These are phyloP conservation scores for Tulasnella sp. DNA, from an alignment of 768 basidiomycete genomes.

Conservation along the genomic window DNA sequence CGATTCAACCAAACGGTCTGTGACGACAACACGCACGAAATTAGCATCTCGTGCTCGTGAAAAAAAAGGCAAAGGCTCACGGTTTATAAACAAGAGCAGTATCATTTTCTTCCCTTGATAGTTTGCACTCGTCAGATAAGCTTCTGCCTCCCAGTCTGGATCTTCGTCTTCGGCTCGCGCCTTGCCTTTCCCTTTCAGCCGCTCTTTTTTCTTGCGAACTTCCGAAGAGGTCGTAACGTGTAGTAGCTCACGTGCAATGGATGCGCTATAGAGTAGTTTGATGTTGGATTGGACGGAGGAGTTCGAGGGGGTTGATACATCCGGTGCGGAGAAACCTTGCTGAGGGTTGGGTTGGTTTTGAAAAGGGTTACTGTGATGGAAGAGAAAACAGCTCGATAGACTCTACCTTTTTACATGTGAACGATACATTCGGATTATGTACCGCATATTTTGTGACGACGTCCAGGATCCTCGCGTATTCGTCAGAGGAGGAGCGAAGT, in stretches of 20 bases:
- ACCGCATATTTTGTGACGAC: slow-evolving; percentile 89
- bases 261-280: slow-evolving; percentile 68
- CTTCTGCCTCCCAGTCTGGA: slow-evolving; percentile 63
- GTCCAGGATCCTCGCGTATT: slow-evolving; percentile 84
- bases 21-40: neutral
- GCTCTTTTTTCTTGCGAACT: neutral
- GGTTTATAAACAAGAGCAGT: slow-evolving; percentile 90
- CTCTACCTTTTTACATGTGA: slow-evolving; percentile 83
- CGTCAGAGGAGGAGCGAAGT: slow-evolving; percentile 76
- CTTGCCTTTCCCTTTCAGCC: slow-evolving; percentile 26
- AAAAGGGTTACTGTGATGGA: slow-evolving; percentile 13
- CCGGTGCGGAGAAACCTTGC: slow-evolving; percentile 66
- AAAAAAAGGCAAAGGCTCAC: slow-evolving; percentile 40
- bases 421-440: slow-evolving; percentile 83
- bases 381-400: neutral
- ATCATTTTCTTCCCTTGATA: slow-evolving; percentile 81
- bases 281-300: slow-evolving; percentile 65
- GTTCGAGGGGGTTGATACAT: slow-evolving; percentile 68
- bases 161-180: slow-evolving; percentile 32
- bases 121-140: slow-evolving; percentile 77
- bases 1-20: slow-evolving; percentile 91
- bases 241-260: slow-evolving; percentile 67
- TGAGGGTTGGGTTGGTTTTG: slow-evolving; percentile 28
- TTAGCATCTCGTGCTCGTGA: neutral
- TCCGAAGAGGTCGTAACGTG: slow-evolving; percentile 33